These are phyloP conservation scores for Paracoccidioides lutzii DNA, from an alignment of 2,329 filamentous ascomycete species.

Conservation along the genomic window DNA sequence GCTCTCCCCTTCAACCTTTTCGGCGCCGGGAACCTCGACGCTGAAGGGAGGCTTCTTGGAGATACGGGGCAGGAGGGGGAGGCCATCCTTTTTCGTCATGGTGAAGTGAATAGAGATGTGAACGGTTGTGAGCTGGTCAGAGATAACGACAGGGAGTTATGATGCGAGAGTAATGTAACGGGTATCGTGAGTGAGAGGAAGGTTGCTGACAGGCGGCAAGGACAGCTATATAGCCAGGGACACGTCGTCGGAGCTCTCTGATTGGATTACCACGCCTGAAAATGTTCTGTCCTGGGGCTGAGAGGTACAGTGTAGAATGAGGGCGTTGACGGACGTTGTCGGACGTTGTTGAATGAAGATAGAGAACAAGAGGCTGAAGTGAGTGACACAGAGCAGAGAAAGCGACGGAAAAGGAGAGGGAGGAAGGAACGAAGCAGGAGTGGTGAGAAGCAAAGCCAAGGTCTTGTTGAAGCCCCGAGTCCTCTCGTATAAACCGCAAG, in stretches of 20 bases:
- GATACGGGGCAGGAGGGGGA: constrained; percentile 35
- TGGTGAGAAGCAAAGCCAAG: neutral
- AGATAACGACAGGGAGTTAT: neutral
- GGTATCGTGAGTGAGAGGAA: too few relatives aligned
- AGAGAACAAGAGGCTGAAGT: too few relatives aligned
- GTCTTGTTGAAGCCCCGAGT: neutral
- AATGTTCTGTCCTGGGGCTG: too few relatives aligned
- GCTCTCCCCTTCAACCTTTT: constrained; percentile 66
- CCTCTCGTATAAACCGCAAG: too few relatives aligned
- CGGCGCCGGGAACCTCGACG: constrained; percentile 54
- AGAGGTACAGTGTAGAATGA: too few relatives aligned
- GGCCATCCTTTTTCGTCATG: constrained; percentile 19
- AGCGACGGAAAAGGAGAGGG: neutral
- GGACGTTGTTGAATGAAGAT: too few relatives aligned
- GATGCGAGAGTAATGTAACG: neutral
- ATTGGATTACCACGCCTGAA: too few relatives aligned
- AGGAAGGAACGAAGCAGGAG: neutral
- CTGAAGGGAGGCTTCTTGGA: constrained; percentile 62
- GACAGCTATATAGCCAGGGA: too few relatives aligned
- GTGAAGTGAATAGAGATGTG: neutral
- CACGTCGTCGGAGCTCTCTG: too few relatives aligned
- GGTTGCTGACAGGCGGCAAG: too few relatives aligned
- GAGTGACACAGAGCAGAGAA: too few relatives aligned
- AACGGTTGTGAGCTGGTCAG: neutral
- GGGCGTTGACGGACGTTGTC: too few relatives aligned